Evolutionary conservation across 1,139 yeast species (phyloP).

Genomic region (Suhomyces kunorum): DNA sequence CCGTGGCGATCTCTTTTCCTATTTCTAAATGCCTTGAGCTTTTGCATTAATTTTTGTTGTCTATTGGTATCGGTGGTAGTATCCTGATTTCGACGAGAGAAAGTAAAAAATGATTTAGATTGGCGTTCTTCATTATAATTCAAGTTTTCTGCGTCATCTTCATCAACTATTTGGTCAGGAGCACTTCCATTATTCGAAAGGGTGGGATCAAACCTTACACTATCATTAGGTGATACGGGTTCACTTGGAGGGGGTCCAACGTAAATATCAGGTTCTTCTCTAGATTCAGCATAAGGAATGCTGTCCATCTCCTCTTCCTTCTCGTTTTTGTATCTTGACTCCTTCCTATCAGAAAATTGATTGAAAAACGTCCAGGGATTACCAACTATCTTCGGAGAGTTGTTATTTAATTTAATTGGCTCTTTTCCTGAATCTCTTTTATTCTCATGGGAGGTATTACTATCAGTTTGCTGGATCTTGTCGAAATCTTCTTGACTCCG

Average conservation of each 20-base stretch:
- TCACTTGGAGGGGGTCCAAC: slow-evolving; percentile 2
- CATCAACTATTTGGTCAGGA: slow-evolving; percentile 3
- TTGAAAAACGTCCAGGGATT: slow-evolving; percentile 34
- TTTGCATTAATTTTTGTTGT: slow-evolving; percentile 23
- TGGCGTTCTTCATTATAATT: slow-evolving; percentile 10
- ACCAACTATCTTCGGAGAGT: slow-evolving; percentile 26
- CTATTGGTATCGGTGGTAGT: slow-evolving; percentile 17
- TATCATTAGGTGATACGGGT: slow-evolving; percentile 3
- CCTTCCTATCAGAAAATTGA: slow-evolving; percentile 25
- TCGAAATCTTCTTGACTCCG: slow-evolving; percentile 1
- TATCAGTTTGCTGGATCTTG: neutral
- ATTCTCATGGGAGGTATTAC: neutral
- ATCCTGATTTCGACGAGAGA: slow-evolving; percentile 10
- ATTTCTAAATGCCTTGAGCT: slow-evolving; percentile 31
- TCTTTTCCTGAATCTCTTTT: slow-evolving; percentile 2
- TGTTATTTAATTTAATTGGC: slow-evolving; percentile 12
- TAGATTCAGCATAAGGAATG: slow-evolving; percentile 13
- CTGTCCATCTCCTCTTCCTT: slow-evolving; percentile 26
- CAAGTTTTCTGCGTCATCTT: slow-evolving; percentile 7
- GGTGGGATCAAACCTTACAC: neutral
- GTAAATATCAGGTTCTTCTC: slow-evolving; percentile 2
- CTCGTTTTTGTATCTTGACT: slow-evolving; percentile 29
- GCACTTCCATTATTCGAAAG: neutral
- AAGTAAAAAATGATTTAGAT: slow-evolving; percentile 3
- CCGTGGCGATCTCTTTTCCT: slow-evolving; percentile 26